Base-by-base conservation (phyloP, 2,329 filamentous ascomycete species). In the Claviceps maximensis region DNA sequence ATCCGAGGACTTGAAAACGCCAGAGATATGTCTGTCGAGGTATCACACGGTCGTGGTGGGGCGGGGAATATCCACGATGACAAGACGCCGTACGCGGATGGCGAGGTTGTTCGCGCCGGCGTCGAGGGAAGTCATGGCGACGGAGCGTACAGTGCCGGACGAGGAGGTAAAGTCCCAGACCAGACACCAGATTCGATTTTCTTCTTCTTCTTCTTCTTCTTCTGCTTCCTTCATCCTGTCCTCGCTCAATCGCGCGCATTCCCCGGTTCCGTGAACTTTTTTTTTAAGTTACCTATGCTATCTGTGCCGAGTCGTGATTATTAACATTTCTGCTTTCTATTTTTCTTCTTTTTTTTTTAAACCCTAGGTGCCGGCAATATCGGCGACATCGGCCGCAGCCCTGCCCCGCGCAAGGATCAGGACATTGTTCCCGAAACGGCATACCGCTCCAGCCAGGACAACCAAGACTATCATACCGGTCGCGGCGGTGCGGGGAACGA, bases 401-500 rank as follows among this genome's bases (percentile, higher is more conserved):
- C 67, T 4, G 55, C 59, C 10, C 61, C 65, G 48, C 76, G 78
- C 60, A 67, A 63, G 27, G 79, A 82, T 66, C 63, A 68, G 55
- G 77, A 80, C 49, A 54, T 77, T 42, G 62, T 83, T 19, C 78
- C 80, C 45, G 74, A 77, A 48, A 69, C 63, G 19, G 79, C 79
- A 23, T 62, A 72, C 50, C 75, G 77, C 27, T 68, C 71, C 29
- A 74, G 70, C 61, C 66, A 68, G 49, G 73, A 79, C 17, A 67
- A 70, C 51, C 62, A 67, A 54, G 75, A 78, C 61, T 76, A 72
- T 65, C 79, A 83, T 68, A 75, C 73, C 42, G 80, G 80, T 53
- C 78, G 79, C 33, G 79, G 79, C 61, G 79, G 79, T 54, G 77
- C 75, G 10, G 79, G 78, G 50, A 83, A 83, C 63, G 75, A 75